phyloP scores from a whole-genome alignment of 2,329 filamentous ascomycete genomes.

The Penicillium hesseltinei region DNA sequence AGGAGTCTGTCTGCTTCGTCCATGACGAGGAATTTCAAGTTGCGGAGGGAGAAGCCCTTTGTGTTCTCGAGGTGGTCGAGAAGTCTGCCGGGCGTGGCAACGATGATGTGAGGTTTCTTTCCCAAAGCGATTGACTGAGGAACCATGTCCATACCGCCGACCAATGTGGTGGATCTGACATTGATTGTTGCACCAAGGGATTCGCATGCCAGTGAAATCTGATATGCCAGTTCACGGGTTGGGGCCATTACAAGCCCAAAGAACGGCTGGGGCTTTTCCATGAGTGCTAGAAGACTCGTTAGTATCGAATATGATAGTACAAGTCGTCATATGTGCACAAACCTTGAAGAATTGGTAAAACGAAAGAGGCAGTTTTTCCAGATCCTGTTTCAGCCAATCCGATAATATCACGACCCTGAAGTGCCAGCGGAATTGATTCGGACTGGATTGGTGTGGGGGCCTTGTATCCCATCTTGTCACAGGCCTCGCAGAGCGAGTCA shows the following conservation, averaged over 20 bases:
- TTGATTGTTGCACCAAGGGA: conserved; percentile 82
- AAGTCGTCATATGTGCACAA: neutral
- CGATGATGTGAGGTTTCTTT: conserved; percentile 93
- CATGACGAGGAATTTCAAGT: conserved; percentile 86
- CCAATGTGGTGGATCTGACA: conserved; percentile 80
- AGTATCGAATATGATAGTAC: neutral
- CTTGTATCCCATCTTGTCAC: conserved; percentile 76
- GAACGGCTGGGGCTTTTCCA: conserved; percentile 80
- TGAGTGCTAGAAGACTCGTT: conserved; percentile 54
- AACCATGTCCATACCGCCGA: conserved; percentile 96
- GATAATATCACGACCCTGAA: conserved; percentile 82
- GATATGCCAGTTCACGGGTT: conserved; percentile 87
- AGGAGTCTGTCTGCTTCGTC: conserved; percentile 60
- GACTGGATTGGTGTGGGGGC: conserved; percentile 84
- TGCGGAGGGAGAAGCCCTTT: conserved; percentile 83
- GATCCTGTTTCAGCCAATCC: conserved; percentile 92
- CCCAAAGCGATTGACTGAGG: conserved; percentile 84
- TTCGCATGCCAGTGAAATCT: conserved; percentile 86
- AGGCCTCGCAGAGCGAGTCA: conserved; percentile 85
- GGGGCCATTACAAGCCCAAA: conserved; percentile 91
- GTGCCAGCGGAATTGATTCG: conserved; percentile 76
- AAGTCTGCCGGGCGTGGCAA: conserved; percentile 85
- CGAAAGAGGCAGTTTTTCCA: conserved; percentile 95
- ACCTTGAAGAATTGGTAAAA: conserved; percentile 71
- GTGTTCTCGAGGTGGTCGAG: conserved; percentile 95